phyloP scores from a whole-genome alignment of 1,139 yeast genomes.

The Ashbya aceris region DNA sequence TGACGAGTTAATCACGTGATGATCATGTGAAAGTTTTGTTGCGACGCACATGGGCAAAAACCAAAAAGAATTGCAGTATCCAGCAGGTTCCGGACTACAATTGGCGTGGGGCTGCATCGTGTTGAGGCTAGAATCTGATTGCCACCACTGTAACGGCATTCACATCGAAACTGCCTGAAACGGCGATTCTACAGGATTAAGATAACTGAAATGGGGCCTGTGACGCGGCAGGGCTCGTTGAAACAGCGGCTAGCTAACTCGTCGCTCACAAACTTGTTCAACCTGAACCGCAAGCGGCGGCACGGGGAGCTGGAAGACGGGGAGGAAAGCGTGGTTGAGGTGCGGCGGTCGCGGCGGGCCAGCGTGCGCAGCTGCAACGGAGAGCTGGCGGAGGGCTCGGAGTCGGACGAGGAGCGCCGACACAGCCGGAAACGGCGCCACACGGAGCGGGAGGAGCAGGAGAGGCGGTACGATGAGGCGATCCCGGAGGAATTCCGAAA shows the following conservation, averaged over 20 bases:
- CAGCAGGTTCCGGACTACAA: no score
- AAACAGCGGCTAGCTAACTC: constrained; percentile 22
- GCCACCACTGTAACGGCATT: no score
- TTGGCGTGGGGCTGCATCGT: no score
- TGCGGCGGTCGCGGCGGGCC: not conserved
- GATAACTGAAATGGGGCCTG: constrained; percentile 7
- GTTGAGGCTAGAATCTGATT: no score
- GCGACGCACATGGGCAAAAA: no score
- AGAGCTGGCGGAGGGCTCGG: constrained; percentile 3
- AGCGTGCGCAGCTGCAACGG: not conserved
- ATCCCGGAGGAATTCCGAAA: constrained; percentile 57
- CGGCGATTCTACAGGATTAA: not conserved
- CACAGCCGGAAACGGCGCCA: constrained; percentile 12
- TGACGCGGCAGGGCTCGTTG: constrained; percentile 12
- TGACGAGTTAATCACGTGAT: no score
- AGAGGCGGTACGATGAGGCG: constrained; percentile 46
- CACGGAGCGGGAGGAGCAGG: constrained; percentile 33
- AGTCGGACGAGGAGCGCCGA: constrained; percentile 6
- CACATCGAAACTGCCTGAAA: no score
- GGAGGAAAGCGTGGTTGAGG: constrained; percentile 2
- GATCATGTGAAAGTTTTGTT: no score
- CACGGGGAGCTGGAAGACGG: constrained; percentile 10
- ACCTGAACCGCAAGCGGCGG: constrained; percentile 19
- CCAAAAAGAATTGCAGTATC: no score
- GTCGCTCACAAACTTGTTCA: constrained; percentile 26